Percentiles rank a stretch among this genome's conserved stretches.
phyloP scores from a whole-genome alignment of 2,329 filamentous ascomycete genomes.

The Stemphylium beticola region DNA sequence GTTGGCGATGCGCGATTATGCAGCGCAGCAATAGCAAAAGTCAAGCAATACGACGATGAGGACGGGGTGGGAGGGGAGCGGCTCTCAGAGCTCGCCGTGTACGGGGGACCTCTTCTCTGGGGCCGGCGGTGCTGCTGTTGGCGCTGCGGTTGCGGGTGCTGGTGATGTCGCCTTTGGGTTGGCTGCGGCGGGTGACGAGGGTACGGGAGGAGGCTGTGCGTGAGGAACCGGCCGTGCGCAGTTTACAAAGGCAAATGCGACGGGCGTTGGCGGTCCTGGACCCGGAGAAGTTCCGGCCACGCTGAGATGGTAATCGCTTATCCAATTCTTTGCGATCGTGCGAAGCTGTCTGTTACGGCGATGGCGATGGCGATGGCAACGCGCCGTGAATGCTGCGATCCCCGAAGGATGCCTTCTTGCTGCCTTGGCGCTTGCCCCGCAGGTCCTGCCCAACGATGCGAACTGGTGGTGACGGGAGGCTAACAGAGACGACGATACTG shows the following conservation, averaged over 20 bases:
- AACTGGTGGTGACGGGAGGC: conserved; percentile 5
- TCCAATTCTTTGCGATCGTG: conserved; percentile 29
- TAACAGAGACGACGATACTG: neutral
- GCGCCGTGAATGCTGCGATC: conserved; percentile 7
- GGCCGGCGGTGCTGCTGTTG: neutral
- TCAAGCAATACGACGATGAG: neutral
- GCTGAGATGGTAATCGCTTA: conserved; percentile 22
- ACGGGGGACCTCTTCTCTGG: conserved; percentile 7
- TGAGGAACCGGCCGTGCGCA: conserved; percentile 26
- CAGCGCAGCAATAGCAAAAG: neutral
- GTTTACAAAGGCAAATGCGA: conserved; percentile 32
- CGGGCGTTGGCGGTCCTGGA: conserved; percentile 22
- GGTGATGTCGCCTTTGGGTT: conserved; percentile 14
- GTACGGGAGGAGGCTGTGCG: conserved; percentile 42
- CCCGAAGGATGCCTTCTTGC: conserved; percentile 12
- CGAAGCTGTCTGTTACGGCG: neutral
- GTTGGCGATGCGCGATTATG: conserved; percentile 48
- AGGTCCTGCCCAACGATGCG: conserved; percentile 12
- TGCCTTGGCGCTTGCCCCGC: conserved; percentile 33
- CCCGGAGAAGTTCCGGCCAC: conserved; percentile 23
- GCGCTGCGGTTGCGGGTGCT: neutral
- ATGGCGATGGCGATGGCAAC: neutral
- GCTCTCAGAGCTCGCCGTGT: conserved; percentile 42
- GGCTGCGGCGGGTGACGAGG: conserved; percentile 30
- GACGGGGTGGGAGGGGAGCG: conserved; percentile 18